Percentiles rank a stretch among this genome's conserved stretches.
Evolutionary conservation across 129 eudicot genomes (phyloP).

Genomic region (sunflower (Helianthus annuus)): HanXRQr2.0-SUNRISE NC_035437.2:142876746-142877245

Average conservation of each 20-base stretch:
- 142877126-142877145: neutral
- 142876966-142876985: neutral
- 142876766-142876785: slow-evolving; percentile 4
- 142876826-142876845: slow-evolving; percentile 62
- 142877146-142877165: neutral
- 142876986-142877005: neutral
- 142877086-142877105: neutral
- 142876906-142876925: slow-evolving; percentile 49
- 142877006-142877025: slow-evolving; percentile 8
- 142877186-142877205: neutral
- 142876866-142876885: slow-evolving; percentile 51
- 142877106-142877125: neutral
- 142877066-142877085: slow-evolving; percentile 20
- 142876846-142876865: slow-evolving; percentile 72
- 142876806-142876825: slow-evolving; percentile 17
- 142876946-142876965: slow-evolving; percentile 9
- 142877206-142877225: slow-evolving; percentile 17
- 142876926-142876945: neutral
- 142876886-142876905: slow-evolving; percentile 93
- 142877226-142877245: neutral
- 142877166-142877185: neutral
- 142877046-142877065: neutral
- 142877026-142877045: neutral
- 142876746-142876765: neutral
- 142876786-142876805: slow-evolving; percentile 1